Base-by-base conservation (phyloP, 192 early-diverging fungal species). In the Cladochytrium replicatum region DNA sequence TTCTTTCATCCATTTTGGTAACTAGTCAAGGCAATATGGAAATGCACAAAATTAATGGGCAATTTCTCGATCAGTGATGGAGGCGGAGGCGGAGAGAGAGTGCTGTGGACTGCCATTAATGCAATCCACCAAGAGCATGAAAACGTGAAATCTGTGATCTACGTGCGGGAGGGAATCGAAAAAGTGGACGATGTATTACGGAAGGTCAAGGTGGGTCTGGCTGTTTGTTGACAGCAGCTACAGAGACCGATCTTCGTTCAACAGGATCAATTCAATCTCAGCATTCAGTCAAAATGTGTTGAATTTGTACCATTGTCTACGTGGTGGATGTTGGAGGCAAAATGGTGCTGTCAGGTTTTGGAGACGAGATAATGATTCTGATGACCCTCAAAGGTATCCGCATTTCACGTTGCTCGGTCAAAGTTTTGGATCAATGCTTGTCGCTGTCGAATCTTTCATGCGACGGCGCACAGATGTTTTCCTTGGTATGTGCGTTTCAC, bases 1-100 rank as follows among this genome's bases (percentile, higher is more conserved):
- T 90, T 97, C 62, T 97, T 97, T 72, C 93, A 97, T 70, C 93
- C 90, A 1, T 92, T 84, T 41, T 88, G 89, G 72, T 85, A 72
- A 43, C 32, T 26, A 19, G 11, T 19, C 30, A 24, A 38, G 32
- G 39, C 11, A 21, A 31, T 41, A 22, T 39, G 34, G 23, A 3
- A 30, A 37, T 9, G 3, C 30, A 22, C n/a, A 29, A 9, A 43
- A 8, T 21, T 28, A 19, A 1, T 8, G 8, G 22, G 8, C 28
- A 13, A 46, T 29, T 27, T 19, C 30, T 46, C 30, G 32, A 29
- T 41, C 42, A 85, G 83, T 51, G 84, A 89, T 64, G 81, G 77
- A 7, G 89, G 90, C 38, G 96, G 93, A 27, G 96, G 96, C 15
- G 96, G 96, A 3, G 96, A 99, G 64, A 71, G 93, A 11, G 97